Base-by-base conservation (phyloP, 2,329 filamentous ascomycete species). In the Botrytis fragariae region DNA sequence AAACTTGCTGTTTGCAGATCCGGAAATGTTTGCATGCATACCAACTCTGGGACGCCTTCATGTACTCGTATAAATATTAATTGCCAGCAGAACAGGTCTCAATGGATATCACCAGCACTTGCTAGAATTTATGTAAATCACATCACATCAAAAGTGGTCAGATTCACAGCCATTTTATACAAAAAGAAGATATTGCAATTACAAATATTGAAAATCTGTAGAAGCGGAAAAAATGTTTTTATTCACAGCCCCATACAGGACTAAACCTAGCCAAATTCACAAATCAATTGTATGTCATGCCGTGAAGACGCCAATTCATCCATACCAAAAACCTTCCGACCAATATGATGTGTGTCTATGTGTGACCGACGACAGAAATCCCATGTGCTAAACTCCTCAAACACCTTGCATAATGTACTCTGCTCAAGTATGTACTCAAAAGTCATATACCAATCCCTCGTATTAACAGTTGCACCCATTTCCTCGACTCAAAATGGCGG, bases 341-440 rank as follows among this genome's bases (percentile, higher is more conserved):
- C 65, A 68, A 68, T 42, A 48, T 54, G 54, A 68, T 57, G 45
- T 29, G 48, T 25, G 48, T 68, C 65, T 68, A 57, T 68, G 48
- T 68, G 29, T 57, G 18, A 44, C 37, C 37, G 37, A 69, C 35
- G 48, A 69, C n/a, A 4, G 42, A 69, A 57, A 57, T 57, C n/a
- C 25, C 48, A 69, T 69, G 37, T 57, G 6, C 48, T 37, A 25
- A 25, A 35, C 44, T 29, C 63, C 63, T 22, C 35, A 42, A 69
- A 69, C 65, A 69, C 65, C 65, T 57, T 69, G 65, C 37, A 69
- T 69, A 57, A 69, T 57, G n/a, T 57, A 69, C 65, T 42, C 35
- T 57, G 37, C 48, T 57, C 48, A 57, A 57, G 48, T 44, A 69
- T 69, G 65, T 69, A 69, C 37, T 69, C 65, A 69, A 69, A 69